Percentiles rank a stretch among this genome's conserved stretches.
Evolutionary conservation across 2,329 filamentous ascomycete genomes (phyloP).

Genomic region (Venturia carpophila): DNA sequence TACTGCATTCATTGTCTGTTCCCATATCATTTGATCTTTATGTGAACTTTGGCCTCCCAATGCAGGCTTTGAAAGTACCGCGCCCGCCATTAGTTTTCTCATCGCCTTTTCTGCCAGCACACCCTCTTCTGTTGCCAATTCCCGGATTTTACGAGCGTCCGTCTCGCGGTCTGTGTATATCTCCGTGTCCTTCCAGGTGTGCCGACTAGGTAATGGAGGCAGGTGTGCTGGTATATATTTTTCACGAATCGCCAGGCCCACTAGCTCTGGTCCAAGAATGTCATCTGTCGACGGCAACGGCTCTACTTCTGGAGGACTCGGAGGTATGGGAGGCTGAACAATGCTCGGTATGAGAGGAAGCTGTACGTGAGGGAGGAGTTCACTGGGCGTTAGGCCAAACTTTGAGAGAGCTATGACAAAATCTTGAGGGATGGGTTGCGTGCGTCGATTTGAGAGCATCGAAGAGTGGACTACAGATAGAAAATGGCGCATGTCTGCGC

Average conservation of each 20-base stretch:
- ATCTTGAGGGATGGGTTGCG: slow-evolving; percentile 49
- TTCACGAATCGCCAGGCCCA: slow-evolving; percentile 42
- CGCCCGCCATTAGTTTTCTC: slow-evolving; percentile 48
- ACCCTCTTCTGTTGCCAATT: slow-evolving; percentile 57
- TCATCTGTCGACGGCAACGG: slow-evolving; percentile 15
- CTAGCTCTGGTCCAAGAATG: slow-evolving; percentile 37
- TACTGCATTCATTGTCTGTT: slow-evolving; percentile 41
- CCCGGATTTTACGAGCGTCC: slow-evolving; percentile 52
- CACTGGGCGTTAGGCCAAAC: slow-evolving; percentile 32
- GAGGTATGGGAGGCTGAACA: slow-evolving; percentile 35
- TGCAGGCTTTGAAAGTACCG: slow-evolving; percentile 36
- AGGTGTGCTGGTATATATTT: slow-evolving; percentile 53
- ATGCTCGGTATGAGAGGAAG: slow-evolving; percentile 31
- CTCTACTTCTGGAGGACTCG: slow-evolving; percentile 24
- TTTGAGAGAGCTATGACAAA: slow-evolving; percentile 47
- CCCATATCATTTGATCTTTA: slow-evolving; percentile 45
- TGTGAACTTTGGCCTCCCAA: slow-evolving; percentile 29
- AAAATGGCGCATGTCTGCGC: slow-evolving; percentile 47
- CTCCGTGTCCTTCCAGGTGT: slow-evolving; percentile 55
- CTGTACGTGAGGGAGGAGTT: slow-evolving; percentile 36
- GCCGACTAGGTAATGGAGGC: slow-evolving; percentile 54
- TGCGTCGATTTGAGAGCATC: slow-evolving; percentile 50
- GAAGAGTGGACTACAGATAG: slow-evolving; percentile 47
- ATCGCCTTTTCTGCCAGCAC: slow-evolving; percentile 58
- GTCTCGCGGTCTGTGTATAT: slow-evolving; percentile 52